Evolutionary conservation across 495 filamentous ascomycete species (phyloP).

Genomic region (Podospora fimiseda): DNA sequence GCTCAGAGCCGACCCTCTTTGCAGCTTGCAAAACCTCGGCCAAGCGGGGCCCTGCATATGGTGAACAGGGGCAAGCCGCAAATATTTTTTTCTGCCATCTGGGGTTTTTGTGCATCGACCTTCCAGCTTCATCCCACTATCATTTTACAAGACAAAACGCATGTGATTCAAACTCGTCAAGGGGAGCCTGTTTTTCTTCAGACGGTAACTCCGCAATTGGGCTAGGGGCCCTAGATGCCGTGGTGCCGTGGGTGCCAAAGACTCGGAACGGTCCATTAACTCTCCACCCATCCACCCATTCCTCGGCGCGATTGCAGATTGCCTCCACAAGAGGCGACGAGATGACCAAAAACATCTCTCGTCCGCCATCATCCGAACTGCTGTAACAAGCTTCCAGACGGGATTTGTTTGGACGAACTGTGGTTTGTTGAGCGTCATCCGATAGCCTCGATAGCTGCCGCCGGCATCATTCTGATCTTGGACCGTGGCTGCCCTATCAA

Average conservation of each 20-base stretch:
- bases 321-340: not conserved
- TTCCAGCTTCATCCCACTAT: not conserved
- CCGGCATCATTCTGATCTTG: too few species aligned
- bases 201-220: not conserved
- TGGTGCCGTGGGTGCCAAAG: not conserved
- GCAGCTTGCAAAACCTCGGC: slow-evolving; percentile 9
- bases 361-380: too few species aligned
- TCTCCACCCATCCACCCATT: not conserved
- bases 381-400: too few species aligned
- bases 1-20: not conserved
- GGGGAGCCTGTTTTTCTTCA: too few species aligned
- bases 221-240: not conserved
- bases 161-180: slow-evolving; percentile 1
- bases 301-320: not conserved
- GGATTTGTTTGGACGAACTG: not conserved
- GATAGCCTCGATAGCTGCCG: too few species aligned
- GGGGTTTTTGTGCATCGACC: not conserved
- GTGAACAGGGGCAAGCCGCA: not conserved
- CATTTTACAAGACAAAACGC: not conserved
- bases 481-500: not conserved
- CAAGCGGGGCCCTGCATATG: not conserved
- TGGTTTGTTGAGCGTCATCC: too few species aligned
- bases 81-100: not conserved
- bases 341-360: too few species aligned
- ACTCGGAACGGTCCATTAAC: not conserved